Percentiles rank a stretch among this genome's conserved stretches.
These are phyloP conservation scores for Yarrowia phangngaensis DNA, from an alignment of 805 yeast species.

Conservation along the genomic window DNA sequence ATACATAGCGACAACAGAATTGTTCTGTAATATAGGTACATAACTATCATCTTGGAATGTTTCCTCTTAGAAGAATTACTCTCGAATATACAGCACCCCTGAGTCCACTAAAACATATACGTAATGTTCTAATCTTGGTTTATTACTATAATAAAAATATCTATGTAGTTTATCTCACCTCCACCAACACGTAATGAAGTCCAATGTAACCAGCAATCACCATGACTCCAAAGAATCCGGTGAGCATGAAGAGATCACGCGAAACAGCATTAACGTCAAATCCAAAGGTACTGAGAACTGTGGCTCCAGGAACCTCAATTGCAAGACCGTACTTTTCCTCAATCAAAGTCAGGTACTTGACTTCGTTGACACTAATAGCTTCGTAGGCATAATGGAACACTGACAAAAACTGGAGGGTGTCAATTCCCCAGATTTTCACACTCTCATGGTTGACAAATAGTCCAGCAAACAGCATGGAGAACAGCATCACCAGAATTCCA, in stretches of 20 bases:
- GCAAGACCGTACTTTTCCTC: conserved; percentile 90
- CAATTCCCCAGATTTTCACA: conserved; percentile 52
- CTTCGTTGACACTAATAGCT: conserved; percentile 88
- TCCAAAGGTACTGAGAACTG: conserved; percentile 91
- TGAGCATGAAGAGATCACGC: conserved; percentile 60
- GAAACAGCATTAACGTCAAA: conserved; percentile 75
- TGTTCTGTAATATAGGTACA: too few relatives aligned
- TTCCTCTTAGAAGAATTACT: too few relatives aligned
- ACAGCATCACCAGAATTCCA: conserved; percentile 77
- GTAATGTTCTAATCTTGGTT: too few relatives aligned
- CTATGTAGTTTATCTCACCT: conserved; percentile 49
- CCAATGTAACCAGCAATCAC: conserved; percentile 68
- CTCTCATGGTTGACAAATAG: conserved; percentile 81
- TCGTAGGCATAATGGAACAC: conserved; percentile 96
- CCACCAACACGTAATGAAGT: conserved; percentile 68
- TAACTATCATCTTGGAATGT: too few relatives aligned
- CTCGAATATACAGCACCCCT: too few relatives aligned
- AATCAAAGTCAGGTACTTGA: conserved; percentile 71
- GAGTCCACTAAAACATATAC: too few relatives aligned
- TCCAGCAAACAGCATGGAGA: conserved; percentile 89
- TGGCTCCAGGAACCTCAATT: conserved; percentile 97
- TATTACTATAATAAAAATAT: too few relatives aligned
- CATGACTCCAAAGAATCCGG: conserved; percentile 55
- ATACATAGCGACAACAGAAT: too few relatives aligned
- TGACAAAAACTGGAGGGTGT: conserved; percentile 67